phyloP scores from a whole-genome alignment of 2,329 filamentous ascomycete genomes.

The Penicillium sp. region DNA sequence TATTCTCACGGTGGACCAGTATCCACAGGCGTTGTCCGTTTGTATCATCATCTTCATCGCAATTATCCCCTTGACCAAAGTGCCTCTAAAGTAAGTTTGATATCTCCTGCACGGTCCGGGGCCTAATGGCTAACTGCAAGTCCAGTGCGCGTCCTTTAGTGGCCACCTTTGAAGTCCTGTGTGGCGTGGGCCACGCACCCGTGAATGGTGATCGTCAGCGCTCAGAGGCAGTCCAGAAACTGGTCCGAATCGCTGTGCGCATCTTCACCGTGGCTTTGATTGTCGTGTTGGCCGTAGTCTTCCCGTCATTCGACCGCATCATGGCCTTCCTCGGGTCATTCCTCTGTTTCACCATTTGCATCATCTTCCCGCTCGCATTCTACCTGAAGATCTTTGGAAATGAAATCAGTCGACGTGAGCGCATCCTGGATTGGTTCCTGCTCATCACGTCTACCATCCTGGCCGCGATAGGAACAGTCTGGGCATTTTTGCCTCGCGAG shows the following conservation, averaged over 20 bases:
- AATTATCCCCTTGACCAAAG: constrained; percentile 92
- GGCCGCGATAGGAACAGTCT: constrained; percentile 78
- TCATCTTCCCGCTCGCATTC: constrained; percentile 86
- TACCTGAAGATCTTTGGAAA: constrained; percentile 86
- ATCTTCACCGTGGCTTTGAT: constrained; percentile 71
- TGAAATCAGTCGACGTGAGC: constrained; percentile 68
- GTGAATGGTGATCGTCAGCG: neutral
- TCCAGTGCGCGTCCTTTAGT: constrained; percentile 77
- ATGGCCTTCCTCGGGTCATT: constrained; percentile 90
- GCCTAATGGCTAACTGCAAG: constrained; percentile 25
- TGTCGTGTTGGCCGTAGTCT: constrained; percentile 71
- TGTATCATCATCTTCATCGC: constrained; percentile 84
- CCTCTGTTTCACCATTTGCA: constrained; percentile 90
- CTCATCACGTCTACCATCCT: constrained; percentile 71
- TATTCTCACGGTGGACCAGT: constrained; percentile 73
- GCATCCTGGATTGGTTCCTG: constrained; percentile 67
- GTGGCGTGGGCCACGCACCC: constrained; percentile 66
- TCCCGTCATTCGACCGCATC: constrained; percentile 83
- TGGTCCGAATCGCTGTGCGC: constrained; percentile 63
- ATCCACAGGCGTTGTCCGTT: constrained; percentile 73
- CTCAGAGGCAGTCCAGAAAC: constrained; percentile 58
- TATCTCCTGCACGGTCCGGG: neutral
- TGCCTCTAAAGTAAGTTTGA: constrained; percentile 71
- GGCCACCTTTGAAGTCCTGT: constrained; percentile 78
- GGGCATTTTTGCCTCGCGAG: constrained; percentile 83